phyloP scores from a whole-genome alignment of 768 basidiomycete genomes.

The Naganishia vishniacii region DNA sequence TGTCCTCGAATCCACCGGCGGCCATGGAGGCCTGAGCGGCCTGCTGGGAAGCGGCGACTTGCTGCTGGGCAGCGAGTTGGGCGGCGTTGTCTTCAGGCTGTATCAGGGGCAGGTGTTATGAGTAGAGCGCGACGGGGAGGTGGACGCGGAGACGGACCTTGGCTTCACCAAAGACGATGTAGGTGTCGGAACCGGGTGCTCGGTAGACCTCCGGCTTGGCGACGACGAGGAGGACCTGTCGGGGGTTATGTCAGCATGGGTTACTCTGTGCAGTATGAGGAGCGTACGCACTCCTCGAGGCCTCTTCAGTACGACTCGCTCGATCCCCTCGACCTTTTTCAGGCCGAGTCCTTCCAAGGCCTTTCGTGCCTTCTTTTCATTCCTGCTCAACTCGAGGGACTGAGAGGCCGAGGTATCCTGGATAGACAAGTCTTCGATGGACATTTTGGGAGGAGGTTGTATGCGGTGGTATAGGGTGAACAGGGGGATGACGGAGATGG shows the following conservation, averaged over 20 bases:
- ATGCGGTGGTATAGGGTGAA: neutral
- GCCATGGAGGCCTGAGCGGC: slow-evolving; percentile 51
- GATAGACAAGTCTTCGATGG: slow-evolving; percentile 53
- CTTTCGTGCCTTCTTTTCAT: slow-evolving; percentile 92
- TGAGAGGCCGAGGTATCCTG: slow-evolving; percentile 55
- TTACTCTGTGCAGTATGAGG: neutral
- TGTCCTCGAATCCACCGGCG: slow-evolving; percentile 59
- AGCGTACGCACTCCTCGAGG: slow-evolving; percentile 85
- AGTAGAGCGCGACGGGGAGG: neutral
- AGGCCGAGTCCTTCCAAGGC: slow-evolving; percentile 77
- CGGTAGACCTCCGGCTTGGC: slow-evolving; percentile 95
- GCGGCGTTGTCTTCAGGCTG: slow-evolving; percentile 43
- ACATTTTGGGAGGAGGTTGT: slow-evolving; percentile 36
- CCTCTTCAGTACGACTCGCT: slow-evolving; percentile 85
- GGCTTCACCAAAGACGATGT: slow-evolving; percentile 97
- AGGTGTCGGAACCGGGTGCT: slow-evolving; percentile 92
- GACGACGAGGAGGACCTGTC: slow-evolving; percentile 81
- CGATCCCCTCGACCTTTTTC: slow-evolving; percentile 87
- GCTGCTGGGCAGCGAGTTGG: slow-evolving; percentile 60
- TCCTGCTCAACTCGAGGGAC: slow-evolving; percentile 64
- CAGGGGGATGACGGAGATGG: neutral
- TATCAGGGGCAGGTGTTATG: too few species aligned
- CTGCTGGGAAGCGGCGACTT: slow-evolving; percentile 55
- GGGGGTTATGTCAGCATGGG: neutral
- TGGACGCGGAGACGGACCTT: slow-evolving; percentile 30